Evolutionary conservation across 176 grass and related monocot genomes (phyloP).

Genomic region (Chloris gayana): DNA sequence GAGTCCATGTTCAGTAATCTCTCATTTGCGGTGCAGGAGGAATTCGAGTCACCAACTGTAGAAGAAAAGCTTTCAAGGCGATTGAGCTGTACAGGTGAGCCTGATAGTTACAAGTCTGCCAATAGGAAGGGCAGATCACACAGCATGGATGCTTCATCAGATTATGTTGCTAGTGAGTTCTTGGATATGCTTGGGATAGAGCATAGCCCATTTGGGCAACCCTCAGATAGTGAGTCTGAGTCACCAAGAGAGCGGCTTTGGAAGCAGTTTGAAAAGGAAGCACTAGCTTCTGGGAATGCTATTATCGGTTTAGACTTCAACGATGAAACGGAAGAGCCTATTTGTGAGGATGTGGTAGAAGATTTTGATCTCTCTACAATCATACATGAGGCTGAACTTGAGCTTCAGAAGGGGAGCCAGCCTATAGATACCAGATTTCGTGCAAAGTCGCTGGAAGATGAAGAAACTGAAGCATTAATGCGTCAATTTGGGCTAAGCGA

Average conservation of each 20-base stretch:
- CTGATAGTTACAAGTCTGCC: conserved; percentile 43
- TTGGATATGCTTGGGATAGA: conserved; percentile 88
- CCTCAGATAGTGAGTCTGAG: conserved; percentile 64
- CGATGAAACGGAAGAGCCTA: conserved; percentile 40
- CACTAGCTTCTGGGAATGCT: conserved; percentile 60
- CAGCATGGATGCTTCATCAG: conserved; percentile 74
- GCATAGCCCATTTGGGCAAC: conserved; percentile 64
- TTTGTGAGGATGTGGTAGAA: conserved; percentile 42
- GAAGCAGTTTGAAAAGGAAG: conserved; percentile 94
- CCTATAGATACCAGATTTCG: conserved; percentile 46
- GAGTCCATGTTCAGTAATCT: conserved; percentile 61
- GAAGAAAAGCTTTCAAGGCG: conserved; percentile 52
- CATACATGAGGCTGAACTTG: conserved; percentile 68
- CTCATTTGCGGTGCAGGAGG: conserved; percentile 49
- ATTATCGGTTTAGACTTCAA: conserved; percentile 70
- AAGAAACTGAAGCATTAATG: conserved; percentile 93
- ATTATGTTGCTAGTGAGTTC: conserved; percentile 81
- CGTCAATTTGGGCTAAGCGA: conserved; percentile 78
- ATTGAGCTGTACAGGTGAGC: conserved; percentile 46
- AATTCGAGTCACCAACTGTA: conserved; percentile 51
- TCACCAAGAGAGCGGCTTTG: conserved; percentile 86
- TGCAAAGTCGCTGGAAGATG: conserved; percentile 79
- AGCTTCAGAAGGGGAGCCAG: conserved; percentile 59
- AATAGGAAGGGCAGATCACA: conserved; percentile 56
- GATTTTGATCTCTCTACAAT: conserved; percentile 74